Base-by-base conservation (phyloP, 1,284 basidiomycete species). In the Sphaerobolus stellatus region DNA sequence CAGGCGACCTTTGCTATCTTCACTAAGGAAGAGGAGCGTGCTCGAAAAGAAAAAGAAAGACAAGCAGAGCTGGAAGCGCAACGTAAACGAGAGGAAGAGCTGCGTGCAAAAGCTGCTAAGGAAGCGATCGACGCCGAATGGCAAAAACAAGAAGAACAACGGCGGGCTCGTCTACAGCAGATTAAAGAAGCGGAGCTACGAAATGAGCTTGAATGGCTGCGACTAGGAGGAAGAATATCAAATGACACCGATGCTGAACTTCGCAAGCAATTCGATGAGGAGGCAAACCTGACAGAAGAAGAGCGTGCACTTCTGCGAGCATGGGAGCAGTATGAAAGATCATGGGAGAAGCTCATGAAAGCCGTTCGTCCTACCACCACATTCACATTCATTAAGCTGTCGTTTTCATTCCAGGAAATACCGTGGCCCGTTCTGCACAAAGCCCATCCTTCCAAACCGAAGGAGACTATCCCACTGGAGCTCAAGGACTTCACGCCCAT, bases 371-470 rank as follows among this genome's bases (percentile, higher is more conserved):
- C 52, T 28, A 36, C 38, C 43, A 53, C 46, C 33, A 53, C 22
- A 8, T 53, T 53, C 45, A 47, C 29, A n/a, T 53, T 53, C 31
- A 18, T 30, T 20, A 53, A 53, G 52, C 27, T 47, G 14, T 22
- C 41, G 7, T 53, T 53, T 33, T 47, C 52, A 4, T 86, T 81
- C 58, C 54, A 58, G 25, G 79, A 83, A 59, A 77, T 87, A 38
- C 83, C 84, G 2, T 86, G 84, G 85, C 84, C 84, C 0, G 66
- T 81, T 4, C 66, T 68, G 28, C 48, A 45, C 4, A 34, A 29
- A 43, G 22, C 13, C 41, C 3, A 22, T 24, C 4, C 11, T 9
- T 14, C 18, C 31, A n/a, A 22, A 22, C 29, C 27, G 27, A 43
- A 14, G 16, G 20, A 2, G 16, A 22, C 18, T 31, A 48, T 14